Conservation (phyloP, 2,329 filamentous ascomycete genomes). For the Fusarium anguioides region DNA sequence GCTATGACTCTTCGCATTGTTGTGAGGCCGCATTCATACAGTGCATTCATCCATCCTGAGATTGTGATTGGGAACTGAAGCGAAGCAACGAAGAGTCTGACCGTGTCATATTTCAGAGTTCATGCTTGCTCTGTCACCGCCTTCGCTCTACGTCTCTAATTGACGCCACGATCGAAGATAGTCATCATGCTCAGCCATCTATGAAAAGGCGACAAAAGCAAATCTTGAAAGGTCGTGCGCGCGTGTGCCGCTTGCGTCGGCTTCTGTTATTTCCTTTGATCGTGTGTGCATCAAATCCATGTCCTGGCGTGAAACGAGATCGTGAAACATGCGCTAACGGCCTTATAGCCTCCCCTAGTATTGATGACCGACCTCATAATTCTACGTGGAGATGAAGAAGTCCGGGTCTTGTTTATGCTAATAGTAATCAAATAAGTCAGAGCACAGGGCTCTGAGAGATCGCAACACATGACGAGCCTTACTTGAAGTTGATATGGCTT, state of each 20-base stretch:
- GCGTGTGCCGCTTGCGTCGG: constrained; percentile 24
- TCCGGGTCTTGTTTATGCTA: constrained; percentile 27
- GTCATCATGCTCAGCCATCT: constrained; percentile 10
- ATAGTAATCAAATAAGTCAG: constrained; percentile 6
- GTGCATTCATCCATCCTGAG: background rate
- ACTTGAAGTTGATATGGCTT: background rate
- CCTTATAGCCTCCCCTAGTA: constrained; percentile 20
- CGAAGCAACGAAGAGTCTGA: constrained; percentile 1
- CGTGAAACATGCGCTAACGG: constrained; percentile 33
- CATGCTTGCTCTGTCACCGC: constrained; percentile 21
- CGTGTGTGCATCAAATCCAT: constrained; percentile 16
- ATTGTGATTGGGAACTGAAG: background rate
- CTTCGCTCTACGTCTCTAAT: constrained; percentile 5
- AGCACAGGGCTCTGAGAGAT: constrained; percentile 2
- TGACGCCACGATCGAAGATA: background rate
- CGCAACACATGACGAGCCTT: background rate
- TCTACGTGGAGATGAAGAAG: constrained; percentile 3
- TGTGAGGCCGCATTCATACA: background rate
- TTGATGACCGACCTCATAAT: constrained; percentile 6
- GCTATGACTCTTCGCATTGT: constrained; percentile 4
- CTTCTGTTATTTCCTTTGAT: constrained; percentile 26
- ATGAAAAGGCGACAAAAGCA: background rate
- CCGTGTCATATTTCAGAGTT: background rate
- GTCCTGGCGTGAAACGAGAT: constrained; percentile 38
- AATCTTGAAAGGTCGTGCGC: constrained; percentile 11